Conservation (phyloP, 2,329 filamentous ascomycete species). For the Epichloe glyceriae region DNA sequence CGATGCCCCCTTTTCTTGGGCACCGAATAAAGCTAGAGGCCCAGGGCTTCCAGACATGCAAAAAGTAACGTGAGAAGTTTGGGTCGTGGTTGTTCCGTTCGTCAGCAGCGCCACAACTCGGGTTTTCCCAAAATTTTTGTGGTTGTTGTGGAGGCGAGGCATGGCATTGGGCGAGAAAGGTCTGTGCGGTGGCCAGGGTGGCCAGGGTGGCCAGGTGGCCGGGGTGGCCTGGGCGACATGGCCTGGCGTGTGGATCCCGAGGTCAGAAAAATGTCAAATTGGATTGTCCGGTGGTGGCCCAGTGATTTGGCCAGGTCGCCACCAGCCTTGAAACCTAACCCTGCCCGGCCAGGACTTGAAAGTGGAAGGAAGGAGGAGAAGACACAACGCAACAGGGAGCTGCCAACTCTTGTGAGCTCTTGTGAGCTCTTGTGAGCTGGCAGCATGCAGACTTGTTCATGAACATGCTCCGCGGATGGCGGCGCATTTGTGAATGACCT, state of each 20-base stretch:
- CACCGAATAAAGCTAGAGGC: too few relatives aligned
- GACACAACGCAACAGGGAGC: neutral
- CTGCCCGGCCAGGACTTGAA: neutral
- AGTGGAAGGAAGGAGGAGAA: neutral
- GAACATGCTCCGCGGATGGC: too few relatives aligned
- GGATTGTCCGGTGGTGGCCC: neutral
- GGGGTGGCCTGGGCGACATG: neutral
- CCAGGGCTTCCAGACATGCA: too few relatives aligned
- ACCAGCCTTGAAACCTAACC: conserved; percentile 3
- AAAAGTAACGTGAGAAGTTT: neutral
- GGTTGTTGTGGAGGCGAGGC: neutral
- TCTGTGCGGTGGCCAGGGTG: neutral
- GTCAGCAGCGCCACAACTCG: neutral
- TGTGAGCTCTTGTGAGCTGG: too few relatives aligned
- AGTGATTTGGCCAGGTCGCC: neutral
- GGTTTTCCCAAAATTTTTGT: neutral
- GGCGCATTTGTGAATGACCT: too few relatives aligned
- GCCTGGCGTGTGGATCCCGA: neutral
- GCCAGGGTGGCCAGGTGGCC: neutral
- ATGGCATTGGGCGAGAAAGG: neutral
- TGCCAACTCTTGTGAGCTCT: too few relatives aligned
- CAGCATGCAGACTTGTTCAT: too few relatives aligned
- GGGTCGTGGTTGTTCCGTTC: neutral
- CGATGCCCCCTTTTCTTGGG: neutral
- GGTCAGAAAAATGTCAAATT: neutral